phyloP scores from a whole-genome alignment of 2,329 filamentous ascomycete species.

The Xylaria digitata region DNA sequence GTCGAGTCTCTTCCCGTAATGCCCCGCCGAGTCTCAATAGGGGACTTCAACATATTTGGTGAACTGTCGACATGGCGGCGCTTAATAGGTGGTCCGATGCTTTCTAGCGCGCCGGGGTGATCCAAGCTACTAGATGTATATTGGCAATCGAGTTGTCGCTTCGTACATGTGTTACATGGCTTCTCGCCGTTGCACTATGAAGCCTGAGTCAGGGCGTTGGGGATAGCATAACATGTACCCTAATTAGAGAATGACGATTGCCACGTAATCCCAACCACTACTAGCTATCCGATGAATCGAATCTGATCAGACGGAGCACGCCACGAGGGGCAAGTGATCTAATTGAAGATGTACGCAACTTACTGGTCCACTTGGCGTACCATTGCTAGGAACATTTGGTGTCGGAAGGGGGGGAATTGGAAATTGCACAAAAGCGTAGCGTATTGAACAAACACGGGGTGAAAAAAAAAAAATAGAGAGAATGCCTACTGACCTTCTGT shows the following conservation, averaged over 20 bases:
- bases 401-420: background rate
- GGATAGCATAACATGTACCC: constrained; percentile 32
- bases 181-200: constrained; percentile 67
- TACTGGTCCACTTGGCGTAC: constrained; percentile 33
- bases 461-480: background rate
- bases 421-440: background rate
- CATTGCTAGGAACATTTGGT: constrained; percentile 19
- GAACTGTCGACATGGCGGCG: constrained; percentile 51
- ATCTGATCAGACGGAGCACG: constrained; percentile 10
- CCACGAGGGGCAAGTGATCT: constrained; percentile 2
- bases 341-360: constrained; percentile 28
- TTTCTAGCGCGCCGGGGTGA: constrained; percentile 46
- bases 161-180: constrained; percentile 69
- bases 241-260: background rate
- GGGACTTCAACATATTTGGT: constrained; percentile 44
- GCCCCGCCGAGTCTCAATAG: constrained; percentile 48
- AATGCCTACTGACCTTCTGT: constrained; percentile 67
- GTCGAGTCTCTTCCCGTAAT: constrained; percentile 40
- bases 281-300: constrained; percentile 14
- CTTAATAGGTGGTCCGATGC: constrained; percentile 53
- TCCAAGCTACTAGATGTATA: constrained; percentile 55
- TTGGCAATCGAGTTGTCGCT: constrained; percentile 59
- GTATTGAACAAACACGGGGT: background rate
- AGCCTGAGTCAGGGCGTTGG: constrained; percentile 39
- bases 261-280: background rate